These are phyloP conservation scores for Rhodotorula sp. DNA, from an alignment of 1,284 basidiomycete species.

Conservation along the genomic window DNA sequence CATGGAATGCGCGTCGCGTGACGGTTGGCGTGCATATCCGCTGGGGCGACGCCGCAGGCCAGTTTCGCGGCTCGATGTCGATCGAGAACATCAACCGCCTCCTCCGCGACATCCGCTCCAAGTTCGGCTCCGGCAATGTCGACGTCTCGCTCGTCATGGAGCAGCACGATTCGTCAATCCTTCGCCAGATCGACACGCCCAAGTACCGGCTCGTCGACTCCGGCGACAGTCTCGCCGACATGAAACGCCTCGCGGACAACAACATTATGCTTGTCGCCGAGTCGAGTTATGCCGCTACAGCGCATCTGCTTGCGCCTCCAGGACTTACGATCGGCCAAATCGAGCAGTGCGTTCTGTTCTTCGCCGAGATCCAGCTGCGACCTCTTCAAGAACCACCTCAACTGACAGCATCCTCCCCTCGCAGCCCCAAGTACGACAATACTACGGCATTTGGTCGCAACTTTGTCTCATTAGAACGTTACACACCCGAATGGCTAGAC, in stretches of 20 bases:
- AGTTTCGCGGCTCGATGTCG: slow-evolving; percentile 5
- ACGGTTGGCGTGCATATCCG: slow-evolving; percentile 7
- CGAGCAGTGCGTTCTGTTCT: neutral
- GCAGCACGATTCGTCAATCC: neutral
- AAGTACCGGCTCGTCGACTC: neutral
- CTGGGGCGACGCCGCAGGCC: slow-evolving; percentile 4
- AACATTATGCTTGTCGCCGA: neutral
- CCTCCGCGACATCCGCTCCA: neutral
- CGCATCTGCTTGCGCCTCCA: slow-evolving; percentile 2
- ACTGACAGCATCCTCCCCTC: neutral
- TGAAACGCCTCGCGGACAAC: neutral
- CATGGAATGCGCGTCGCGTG: neutral
- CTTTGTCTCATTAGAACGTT: neutral
- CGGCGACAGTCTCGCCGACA: neutral
- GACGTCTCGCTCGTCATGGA: slow-evolving; percentile 9
- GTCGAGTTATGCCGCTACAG: neutral
- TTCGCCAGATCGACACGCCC: neutral
- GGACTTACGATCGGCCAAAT: neutral
- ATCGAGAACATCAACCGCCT: neutral
- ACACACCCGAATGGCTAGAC: too few species aligned
- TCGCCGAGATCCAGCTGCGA: neutral
- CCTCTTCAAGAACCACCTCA: neutral
- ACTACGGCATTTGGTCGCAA: neutral
- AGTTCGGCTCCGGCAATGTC: neutral
- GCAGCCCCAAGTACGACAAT: neutral